phyloP scores from a whole-genome alignment of 2,329 filamentous ascomycete genomes.

The Colletotrichum trifolii region DNA sequence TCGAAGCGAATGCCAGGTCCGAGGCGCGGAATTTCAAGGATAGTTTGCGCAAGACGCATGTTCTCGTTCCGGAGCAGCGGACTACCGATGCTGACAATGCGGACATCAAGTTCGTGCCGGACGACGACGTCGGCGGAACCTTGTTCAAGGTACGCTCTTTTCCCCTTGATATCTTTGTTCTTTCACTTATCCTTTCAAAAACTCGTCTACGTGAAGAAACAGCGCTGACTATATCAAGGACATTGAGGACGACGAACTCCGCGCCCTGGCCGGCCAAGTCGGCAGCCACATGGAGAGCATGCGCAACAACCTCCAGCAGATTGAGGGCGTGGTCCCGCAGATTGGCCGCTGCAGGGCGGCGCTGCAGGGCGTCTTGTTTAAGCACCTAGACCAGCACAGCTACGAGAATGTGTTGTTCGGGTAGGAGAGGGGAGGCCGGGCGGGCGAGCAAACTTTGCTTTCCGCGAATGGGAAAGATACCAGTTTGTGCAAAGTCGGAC shows the following conservation, averaged over 20 bases:
- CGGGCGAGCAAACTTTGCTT: not conserved
- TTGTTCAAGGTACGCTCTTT: conserved; percentile 46
- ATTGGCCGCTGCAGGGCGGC: conserved; percentile 60
- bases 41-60: conserved; percentile 60
- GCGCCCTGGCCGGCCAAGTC: conserved; percentile 60
- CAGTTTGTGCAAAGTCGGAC: no score
- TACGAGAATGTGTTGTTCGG: conserved; percentile 63
- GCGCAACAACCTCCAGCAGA: conserved; percentile 63
- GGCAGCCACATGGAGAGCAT: conserved; percentile 68
- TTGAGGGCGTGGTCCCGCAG: conserved; percentile 62
- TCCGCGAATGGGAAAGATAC: no score
- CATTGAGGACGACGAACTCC: conserved; percentile 55
- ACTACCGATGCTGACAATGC: conserved; percentile 26
- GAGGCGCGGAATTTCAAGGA: conserved; percentile 64
- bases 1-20: conserved; percentile 67
- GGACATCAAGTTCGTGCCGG: conserved; percentile 37
- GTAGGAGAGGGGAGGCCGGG: conserved; percentile 6
- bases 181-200: not conserved
- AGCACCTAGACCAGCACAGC: conserved; percentile 55
- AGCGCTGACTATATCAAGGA: conserved; percentile 42
- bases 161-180: not conserved
- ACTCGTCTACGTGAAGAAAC: no score
- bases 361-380: conserved; percentile 59
- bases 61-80: conserved; percentile 56
- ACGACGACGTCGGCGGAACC: conserved; percentile 19